Evolutionary conservation across 2,329 filamentous ascomycete species (phyloP).

Genomic region (Sporothrix sp.): DNA sequence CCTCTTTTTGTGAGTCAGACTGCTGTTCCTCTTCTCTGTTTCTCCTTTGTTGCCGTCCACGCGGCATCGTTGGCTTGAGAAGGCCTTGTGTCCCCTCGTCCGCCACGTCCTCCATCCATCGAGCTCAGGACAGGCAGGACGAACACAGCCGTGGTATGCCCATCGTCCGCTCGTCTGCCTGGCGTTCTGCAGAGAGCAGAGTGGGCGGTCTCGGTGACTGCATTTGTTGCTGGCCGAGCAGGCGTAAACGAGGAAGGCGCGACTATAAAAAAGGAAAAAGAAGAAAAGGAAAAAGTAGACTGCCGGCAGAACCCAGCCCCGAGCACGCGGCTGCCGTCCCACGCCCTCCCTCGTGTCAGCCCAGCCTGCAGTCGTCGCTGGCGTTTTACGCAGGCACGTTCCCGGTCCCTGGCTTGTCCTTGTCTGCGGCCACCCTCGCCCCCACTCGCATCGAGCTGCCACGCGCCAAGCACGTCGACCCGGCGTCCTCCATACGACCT

Average conservation of each 20-base stretch:
- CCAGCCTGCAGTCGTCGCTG: too few relatives aligned
- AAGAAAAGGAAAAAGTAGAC: background rate
- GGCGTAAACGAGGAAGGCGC: background rate
- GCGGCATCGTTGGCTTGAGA: too few relatives aligned
- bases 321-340: background rate
- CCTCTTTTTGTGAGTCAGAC: too few relatives aligned
- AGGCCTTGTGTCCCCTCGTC: too few relatives aligned
- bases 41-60: too few relatives aligned
- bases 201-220: slow-evolving; percentile 6
- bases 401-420: background rate
- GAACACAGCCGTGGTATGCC: too few relatives aligned
- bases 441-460: background rate
- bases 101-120: too few relatives aligned
- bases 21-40: too few relatives aligned
- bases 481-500: background rate
- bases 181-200: too few relatives aligned
- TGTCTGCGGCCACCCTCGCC: background rate
- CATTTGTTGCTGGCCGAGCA: background rate
- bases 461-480: background rate
- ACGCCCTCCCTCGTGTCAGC: background rate
- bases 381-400: slow-evolving; percentile 6
- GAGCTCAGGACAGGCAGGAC: too few relatives aligned
- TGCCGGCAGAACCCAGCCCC: too few relatives aligned
- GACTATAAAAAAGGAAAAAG: background rate
- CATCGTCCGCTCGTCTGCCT: too few relatives aligned